These are phyloP conservation scores for Apiotrichum sp. DNA, from an alignment of 1,284 basidiomycete species.

Conservation along the genomic window DNA sequence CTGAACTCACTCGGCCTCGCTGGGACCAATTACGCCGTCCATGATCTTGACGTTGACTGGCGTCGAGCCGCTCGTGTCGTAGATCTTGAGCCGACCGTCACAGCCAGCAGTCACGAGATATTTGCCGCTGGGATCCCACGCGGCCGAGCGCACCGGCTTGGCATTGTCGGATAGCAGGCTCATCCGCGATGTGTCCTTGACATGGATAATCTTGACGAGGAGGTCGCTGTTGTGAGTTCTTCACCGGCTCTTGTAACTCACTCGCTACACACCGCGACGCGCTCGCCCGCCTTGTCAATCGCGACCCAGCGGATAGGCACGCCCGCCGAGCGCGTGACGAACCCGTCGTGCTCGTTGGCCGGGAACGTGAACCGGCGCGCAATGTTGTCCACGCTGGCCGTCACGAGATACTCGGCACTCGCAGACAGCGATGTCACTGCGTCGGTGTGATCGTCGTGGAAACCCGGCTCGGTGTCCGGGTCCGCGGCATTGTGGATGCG, in stretches of 20 bases:
- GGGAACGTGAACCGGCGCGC: conserved; percentile 62
- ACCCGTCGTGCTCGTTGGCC: conserved; percentile 57
- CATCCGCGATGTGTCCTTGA: conserved; percentile 65
- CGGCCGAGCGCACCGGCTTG: conserved; percentile 68
- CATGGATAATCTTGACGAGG: conserved; percentile 70
- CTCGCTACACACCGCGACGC: conserved; percentile 79
- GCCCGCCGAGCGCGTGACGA: conserved; percentile 62
- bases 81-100: conserved; percentile 81
- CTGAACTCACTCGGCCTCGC: conserved; percentile 60
- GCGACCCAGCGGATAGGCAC: conserved; percentile 71
- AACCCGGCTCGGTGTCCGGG: conserved; percentile 34
- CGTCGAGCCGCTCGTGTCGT: conserved; percentile 64
- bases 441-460: conserved; percentile 63
- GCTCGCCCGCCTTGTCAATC: conserved; percentile 67
- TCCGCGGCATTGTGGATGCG: conserved; percentile 39
- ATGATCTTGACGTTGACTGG: conserved; percentile 65
- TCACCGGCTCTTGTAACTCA: conserved; percentile 48
- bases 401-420: conserved; percentile 54
- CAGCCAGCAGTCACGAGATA: conserved; percentile 57
- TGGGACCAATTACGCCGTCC: conserved; percentile 67
- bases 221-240: conserved; percentile 58
- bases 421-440: conserved; percentile 59
- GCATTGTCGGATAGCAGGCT: conserved; percentile 66
- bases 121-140: conserved; percentile 83
- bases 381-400: conserved; percentile 64